Evolutionary conservation across 306 rosid genomes (phyloP).

Genomic region (Abrus precatorius): DNA sequence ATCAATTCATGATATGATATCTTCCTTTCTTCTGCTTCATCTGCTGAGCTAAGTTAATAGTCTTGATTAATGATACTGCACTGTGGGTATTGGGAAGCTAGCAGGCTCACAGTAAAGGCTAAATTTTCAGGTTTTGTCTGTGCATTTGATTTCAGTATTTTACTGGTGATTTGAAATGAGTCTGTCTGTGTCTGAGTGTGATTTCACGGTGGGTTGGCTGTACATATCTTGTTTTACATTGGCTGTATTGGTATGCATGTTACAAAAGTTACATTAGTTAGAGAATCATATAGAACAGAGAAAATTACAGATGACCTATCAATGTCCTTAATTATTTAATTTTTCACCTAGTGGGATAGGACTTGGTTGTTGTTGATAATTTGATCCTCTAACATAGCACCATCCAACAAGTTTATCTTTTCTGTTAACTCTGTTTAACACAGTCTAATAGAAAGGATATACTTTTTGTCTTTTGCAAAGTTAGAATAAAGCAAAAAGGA

Average conservation of each 20-base stretch:
- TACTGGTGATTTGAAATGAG: neutral
- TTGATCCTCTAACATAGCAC: neutral
- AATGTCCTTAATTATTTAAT: neutral
- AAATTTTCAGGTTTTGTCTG: constrained; percentile 4
- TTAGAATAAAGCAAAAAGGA: neutral
- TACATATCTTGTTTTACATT: constrained; percentile 23
- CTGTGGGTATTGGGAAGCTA: constrained; percentile 11
- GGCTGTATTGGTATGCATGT: constrained; percentile 7
- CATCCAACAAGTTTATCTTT: neutral
- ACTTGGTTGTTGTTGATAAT: neutral
- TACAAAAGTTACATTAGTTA: constrained; percentile 17
- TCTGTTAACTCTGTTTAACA: neutral
- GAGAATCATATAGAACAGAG: constrained; percentile 1
- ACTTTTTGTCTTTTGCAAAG: neutral
- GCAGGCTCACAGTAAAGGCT: neutral
- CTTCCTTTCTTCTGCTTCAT: neutral
- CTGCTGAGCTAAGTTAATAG: neutral
- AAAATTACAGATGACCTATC: neutral
- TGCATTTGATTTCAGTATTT: neutral
- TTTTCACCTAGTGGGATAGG: neutral
- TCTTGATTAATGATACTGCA: neutral
- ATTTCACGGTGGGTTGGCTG: constrained; percentile 22
- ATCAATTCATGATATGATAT: neutral
- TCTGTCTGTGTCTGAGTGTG: constrained; percentile 2
- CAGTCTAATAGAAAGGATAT: neutral